phyloP scores from a whole-genome alignment of 768 basidiomycete species.

The Pleurotus citrinopileatus region DNA sequence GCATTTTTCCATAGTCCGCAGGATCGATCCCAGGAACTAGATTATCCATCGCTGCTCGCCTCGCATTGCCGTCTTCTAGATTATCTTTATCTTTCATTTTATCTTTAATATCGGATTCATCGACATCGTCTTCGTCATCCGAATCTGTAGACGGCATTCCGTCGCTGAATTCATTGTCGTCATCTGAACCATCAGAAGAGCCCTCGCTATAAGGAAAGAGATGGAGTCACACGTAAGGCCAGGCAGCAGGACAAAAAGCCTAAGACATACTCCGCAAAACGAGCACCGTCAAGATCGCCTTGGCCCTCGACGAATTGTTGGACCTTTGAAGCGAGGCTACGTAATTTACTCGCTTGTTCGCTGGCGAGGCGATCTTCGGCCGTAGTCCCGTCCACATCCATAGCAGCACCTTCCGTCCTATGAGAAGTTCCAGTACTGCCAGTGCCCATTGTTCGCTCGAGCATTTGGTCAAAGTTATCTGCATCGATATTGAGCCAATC shows the following conservation, averaged over 20 bases:
- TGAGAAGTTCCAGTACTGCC: slow-evolving; percentile 13
- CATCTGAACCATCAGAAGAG: slow-evolving; percentile 63
- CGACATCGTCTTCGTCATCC: slow-evolving; percentile 37
- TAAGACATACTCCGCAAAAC: slow-evolving; percentile 75
- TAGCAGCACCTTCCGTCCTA: slow-evolving; percentile 27
- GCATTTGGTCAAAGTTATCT: slow-evolving; percentile 70
- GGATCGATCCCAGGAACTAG: slow-evolving; percentile 80
- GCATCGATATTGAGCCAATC: slow-evolving; percentile 85
- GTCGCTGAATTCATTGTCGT: slow-evolving; percentile 55
- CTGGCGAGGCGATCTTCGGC: slow-evolving; percentile 53
- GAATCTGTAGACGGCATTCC: slow-evolving; percentile 44
- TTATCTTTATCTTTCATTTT: slow-evolving; percentile 18
- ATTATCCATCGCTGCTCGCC: slow-evolving; percentile 68
- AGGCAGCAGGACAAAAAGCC: too few relatives aligned
- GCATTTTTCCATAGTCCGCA: slow-evolving; percentile 89
- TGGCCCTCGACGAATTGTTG: slow-evolving; percentile 88
- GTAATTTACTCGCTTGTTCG: slow-evolving; percentile 67
- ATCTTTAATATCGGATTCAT: slow-evolving; percentile 37
- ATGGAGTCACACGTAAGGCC: background rate
- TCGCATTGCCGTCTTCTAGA: slow-evolving; percentile 27
- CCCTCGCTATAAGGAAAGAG: slow-evolving; percentile 46
- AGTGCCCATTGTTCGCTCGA: slow-evolving; percentile 44
- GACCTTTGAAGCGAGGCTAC: slow-evolving; percentile 79
- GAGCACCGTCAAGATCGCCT: slow-evolving; percentile 86
- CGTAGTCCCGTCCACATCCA: slow-evolving; percentile 45